phyloP scores from a whole-genome alignment of 306 rosid species.

The Trifolium repens region DNA sequence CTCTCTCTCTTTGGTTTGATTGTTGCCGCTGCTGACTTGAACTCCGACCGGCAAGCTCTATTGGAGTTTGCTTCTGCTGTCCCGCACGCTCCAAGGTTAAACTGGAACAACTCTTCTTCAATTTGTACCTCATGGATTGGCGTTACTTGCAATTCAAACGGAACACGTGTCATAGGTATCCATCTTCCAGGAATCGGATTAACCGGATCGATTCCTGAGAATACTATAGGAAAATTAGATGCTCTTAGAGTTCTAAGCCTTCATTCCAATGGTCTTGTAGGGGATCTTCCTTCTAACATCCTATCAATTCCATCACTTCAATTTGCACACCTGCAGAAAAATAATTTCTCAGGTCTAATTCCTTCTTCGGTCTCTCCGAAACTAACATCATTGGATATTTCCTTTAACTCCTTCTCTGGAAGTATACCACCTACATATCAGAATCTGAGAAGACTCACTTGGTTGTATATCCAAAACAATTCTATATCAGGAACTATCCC shows the following conservation, averaged over 20 bases:
- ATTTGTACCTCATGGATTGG: conserved; percentile 79
- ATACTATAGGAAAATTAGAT: conserved; percentile 65
- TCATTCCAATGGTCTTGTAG: conserved; percentile 71
- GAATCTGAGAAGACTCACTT: conserved; percentile 65
- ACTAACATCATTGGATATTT: conserved; percentile 62
- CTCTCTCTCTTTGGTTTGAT: conserved; percentile 34
- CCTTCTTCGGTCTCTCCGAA: conserved; percentile 64
- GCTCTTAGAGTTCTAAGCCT: conserved; percentile 71
- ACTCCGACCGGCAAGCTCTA: conserved; percentile 72
- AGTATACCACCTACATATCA: conserved; percentile 58
- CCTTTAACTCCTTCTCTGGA: conserved; percentile 73
- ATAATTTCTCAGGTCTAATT: conserved; percentile 68
- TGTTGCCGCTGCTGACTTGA: conserved; percentile 58
- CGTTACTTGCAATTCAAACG: conserved; percentile 57
- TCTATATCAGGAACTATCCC: conserved; percentile 71
- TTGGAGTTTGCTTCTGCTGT: conserved; percentile 59
- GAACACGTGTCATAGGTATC: conserved; percentile 58
- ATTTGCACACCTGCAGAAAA: conserved; percentile 64
- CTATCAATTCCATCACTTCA: conserved; percentile 67
- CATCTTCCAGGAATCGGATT: conserved; percentile 80
- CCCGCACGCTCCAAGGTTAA: conserved; percentile 64
- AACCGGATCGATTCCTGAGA: conserved; percentile 61
- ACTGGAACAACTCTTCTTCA: conserved; percentile 64
- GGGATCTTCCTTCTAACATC: conserved; percentile 68
- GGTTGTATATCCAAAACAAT: conserved; percentile 68